phyloP scores from a whole-genome alignment of 225 moss, liverwort and hornwort genomes.

The Climacium dendroides region DNA sequence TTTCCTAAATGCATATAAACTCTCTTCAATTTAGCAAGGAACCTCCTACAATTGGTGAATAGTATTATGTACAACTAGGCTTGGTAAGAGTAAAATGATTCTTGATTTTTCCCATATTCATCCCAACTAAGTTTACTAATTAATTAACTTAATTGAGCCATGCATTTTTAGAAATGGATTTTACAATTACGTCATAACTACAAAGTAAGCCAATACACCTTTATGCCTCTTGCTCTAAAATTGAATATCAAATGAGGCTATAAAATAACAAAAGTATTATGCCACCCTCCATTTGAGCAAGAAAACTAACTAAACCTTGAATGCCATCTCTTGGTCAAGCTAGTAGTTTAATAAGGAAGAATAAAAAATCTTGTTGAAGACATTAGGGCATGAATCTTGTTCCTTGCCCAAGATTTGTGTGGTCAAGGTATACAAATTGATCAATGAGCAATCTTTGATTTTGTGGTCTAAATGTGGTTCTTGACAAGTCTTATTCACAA shows the following conservation, averaged over 20 bases:
- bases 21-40: neutral
- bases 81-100: neutral
- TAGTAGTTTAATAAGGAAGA: fast-evolving
- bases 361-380: neutral
- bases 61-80: too few relatives aligned
- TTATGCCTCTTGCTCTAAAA: neutral
- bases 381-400: too few relatives aligned
- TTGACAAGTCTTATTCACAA: neutral
- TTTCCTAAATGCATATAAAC: neutral
- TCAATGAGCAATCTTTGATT: neutral
- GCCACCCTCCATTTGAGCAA: neutral
- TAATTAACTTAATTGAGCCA: neutral
- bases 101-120: neutral
- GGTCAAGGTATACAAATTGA: neutral
- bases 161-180: neutral
- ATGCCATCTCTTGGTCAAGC: fast-evolving
- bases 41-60: neutral
- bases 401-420: neutral
- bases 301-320: neutral
- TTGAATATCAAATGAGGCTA: neutral
- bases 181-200: neutral
- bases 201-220: fast-evolving
- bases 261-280: neutral
- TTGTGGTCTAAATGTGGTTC: neutral
- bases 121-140: neutral